Evolutionary conservation across 148 eudicot genomes (phyloP), one percentile per base, ranked within the genome.

Genomic region (Drosera capensis): DNA sequence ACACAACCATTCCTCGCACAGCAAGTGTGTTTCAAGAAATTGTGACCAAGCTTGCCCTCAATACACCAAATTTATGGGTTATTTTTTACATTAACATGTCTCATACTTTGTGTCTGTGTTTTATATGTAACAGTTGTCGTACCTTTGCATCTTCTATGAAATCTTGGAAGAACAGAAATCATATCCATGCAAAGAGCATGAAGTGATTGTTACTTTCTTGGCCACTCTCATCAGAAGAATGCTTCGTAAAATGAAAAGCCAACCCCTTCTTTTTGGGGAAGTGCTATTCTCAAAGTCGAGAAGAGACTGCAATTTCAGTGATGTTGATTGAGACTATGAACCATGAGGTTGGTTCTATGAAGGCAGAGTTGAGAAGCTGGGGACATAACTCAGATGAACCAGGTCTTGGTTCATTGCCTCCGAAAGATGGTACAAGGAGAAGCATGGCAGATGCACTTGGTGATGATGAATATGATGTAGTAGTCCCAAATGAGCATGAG

Each of bases 371-470:
- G 52, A 47, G 55, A 37, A 72, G 62, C 38, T 67, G 81, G 71
- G 58, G 55, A 46, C 39, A 47, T 54, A 48, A 8, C 61, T 17
- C 62, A 12, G 24, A 38, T 16, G 70, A 48, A 49, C 77, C 56
- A 49, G 86, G 57, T 57, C 42, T 55, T 54, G 72, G 68, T 63
- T 64, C 64, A 23, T 55, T 69, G 47, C 73, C 44, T 46, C 68
- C 59, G n/a, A 61, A 58, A 23, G 71, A 67, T 55, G 60, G 66
- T 56, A 54, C 49, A 56, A 68, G 64, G 47, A 75, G 82, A 63
- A 78, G 77, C 68, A 60, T 92, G 52, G 94, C 86, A 46, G 99
- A 92, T 72, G 99, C 99, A 39, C 83, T 92, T 40, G 99, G 99
- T 15, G 99, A 92, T 51, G 99, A 92, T 64, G 99, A 85, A 64